phyloP scores from a whole-genome alignment of 306 rosid species.

The Malus asiatica region DNA sequence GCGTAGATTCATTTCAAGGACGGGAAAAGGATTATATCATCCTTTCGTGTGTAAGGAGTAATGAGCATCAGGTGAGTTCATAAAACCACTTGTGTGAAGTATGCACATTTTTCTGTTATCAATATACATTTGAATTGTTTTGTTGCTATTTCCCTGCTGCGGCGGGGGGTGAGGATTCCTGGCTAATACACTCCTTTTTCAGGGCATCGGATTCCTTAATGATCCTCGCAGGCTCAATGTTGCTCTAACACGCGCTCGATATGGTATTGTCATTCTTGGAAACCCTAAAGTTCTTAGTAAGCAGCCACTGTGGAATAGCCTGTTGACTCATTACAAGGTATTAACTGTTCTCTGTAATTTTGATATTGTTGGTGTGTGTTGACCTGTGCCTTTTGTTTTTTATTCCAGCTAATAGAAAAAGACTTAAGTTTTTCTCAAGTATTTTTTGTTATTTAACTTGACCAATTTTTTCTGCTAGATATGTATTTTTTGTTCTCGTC shows the following conservation, averaged over 20 bases:
- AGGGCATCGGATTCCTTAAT: conserved; percentile 97
- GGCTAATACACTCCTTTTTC: conserved; percentile 18
- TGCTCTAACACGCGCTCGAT: conserved; percentile 95
- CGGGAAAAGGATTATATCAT: conserved; percentile 98
- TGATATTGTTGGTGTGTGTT: not conserved
- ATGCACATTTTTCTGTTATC: not conserved
- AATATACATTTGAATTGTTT: not conserved
- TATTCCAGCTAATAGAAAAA: not conserved
- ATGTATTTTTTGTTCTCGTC: not conserved
- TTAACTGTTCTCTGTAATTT: not conserved
- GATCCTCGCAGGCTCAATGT: conserved; percentile 99
- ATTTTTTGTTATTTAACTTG: not conserved
- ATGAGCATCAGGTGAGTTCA: conserved; percentile 90
- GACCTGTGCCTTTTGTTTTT: not conserved
- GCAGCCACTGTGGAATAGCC: conserved; percentile 94
- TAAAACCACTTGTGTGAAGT: not conserved
- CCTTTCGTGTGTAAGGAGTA: conserved; percentile 95
- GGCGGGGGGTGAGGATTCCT: not conserved
- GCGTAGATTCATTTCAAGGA: conserved; percentile 99
- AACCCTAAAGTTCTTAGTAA: conserved; percentile 97
- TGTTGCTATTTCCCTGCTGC: not conserved
- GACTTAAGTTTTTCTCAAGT: not conserved
- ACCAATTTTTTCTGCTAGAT: not conserved
- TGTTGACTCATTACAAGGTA: conserved; percentile 98
- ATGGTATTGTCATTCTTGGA: conserved; percentile 97